These are phyloP conservation scores for Plantago coronopus DNA, from an alignment of 305 asterid genomes.

Conservation along the genomic window DNA sequence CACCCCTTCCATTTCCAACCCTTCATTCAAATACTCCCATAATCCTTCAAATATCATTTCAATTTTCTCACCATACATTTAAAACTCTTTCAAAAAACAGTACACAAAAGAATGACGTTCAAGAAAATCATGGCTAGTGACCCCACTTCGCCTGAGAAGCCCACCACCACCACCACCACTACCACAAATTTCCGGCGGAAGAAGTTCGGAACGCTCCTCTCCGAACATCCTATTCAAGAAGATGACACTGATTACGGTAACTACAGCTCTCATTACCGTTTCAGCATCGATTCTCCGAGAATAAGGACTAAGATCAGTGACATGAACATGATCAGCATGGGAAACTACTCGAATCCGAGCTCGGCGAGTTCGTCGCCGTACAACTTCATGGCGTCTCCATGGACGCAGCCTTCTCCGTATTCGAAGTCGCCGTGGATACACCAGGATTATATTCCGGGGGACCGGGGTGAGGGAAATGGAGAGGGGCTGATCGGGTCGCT, in stretches of 20 bases:
- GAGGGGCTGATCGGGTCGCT: constrained; percentile 58
- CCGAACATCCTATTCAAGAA: constrained; percentile 25
- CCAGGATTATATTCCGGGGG: constrained; percentile 18
- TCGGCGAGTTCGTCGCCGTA: constrained; percentile 46
- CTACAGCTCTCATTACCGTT: constrained; percentile 22
- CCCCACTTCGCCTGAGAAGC: neutral
- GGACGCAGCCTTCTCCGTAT: constrained; percentile 66
- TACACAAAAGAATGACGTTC: neutral
- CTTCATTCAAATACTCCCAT: neutral
- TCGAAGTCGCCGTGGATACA: constrained; percentile 70
- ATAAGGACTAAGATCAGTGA: no score
- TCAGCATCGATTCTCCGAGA: constrained; percentile 31
- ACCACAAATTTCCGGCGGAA: constrained; percentile 11
- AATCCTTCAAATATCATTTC: neutral
- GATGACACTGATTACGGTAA: constrained; percentile 14
- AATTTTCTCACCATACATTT: neutral
- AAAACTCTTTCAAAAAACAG: neutral
- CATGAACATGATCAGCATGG: constrained; percentile 3
- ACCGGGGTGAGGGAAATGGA: constrained; percentile 1
- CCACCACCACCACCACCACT: neutral
- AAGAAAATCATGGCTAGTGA: neutral
- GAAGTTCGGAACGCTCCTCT: constrained; percentile 31
- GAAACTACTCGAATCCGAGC: constrained; percentile 31
- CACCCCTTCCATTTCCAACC: neutral
- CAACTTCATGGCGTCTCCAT: constrained; percentile 50